Evolutionary conservation across 192 early-diverging fungal species (phyloP), one percentile per base, ranked within the genome.

Genomic region (Entomortierella beljakovae): DNA sequence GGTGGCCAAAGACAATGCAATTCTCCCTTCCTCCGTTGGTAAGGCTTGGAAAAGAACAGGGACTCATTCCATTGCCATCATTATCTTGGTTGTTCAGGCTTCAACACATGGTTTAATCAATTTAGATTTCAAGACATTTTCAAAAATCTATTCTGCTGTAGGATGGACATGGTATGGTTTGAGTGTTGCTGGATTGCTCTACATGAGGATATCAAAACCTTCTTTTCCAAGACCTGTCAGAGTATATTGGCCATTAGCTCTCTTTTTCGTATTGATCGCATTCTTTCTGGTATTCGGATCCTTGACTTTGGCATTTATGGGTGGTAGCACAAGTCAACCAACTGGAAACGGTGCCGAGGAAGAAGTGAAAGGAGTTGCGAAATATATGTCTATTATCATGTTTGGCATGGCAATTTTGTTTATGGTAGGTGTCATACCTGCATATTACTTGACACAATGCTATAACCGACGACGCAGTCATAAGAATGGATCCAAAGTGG

Each of bases 141-240:
- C 71, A 1, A 82, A 82, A 42, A 82, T 82, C 11, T 74, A 68
- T 29, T 76, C 81, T 2, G 68, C 73, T 0, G 81, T 82, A 1
- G 72, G 73, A 1, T 82, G 81, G 81, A 61, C 59, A 1, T 82
- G 72, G 63, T 86, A 86, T 28, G 85, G 85, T 18, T 38, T 86
- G 13, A 72, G 71, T 23, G 64, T 86, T 20, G 37, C 66, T 35
- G 85, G 85, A 0, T 42, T 86, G 33, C 46, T 86, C 15, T 64
- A 79, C n/a, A 57, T 86, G 57, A 46, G 85, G 4, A 70, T 71
- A 40, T 63, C 52, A 2, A 71, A 63, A 22, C 83, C 74, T 18
- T 23, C 68, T 18, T 65, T 64, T 11, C 58, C 81, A 46, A 59
- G 85, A 26, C 82, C 85, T 9, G 80, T 83, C 58, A 86, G 80